Conservation (phyloP, 2,329 filamentous ascomycete genomes). For the Elsinoe australis region DNA sequence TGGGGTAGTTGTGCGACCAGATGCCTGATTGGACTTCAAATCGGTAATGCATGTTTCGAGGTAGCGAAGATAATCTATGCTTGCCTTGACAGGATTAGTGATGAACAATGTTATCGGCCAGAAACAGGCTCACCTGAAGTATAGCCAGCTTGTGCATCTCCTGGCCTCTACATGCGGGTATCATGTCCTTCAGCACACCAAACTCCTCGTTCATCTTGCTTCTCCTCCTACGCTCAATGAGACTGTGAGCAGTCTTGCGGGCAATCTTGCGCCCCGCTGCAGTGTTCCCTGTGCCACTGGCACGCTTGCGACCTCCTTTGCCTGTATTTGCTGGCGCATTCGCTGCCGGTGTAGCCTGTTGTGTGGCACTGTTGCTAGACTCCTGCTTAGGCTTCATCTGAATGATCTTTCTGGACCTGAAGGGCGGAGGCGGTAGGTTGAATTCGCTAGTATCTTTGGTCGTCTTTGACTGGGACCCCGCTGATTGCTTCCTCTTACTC, state of each 20-base stretch:
- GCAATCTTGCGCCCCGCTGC: slow-evolving; percentile 91
- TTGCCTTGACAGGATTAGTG: slow-evolving; percentile 54
- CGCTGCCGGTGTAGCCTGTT: slow-evolving; percentile 18
- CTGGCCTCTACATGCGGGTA: slow-evolving; percentile 82
- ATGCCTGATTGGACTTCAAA: slow-evolving; percentile 52
- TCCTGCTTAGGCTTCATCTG: slow-evolving; percentile 74
- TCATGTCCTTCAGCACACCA: slow-evolving; percentile 84
- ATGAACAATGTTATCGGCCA: neutral
- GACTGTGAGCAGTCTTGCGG: slow-evolving; percentile 87
- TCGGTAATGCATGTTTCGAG: slow-evolving; percentile 80
- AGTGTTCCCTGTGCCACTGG: slow-evolving; percentile 59
- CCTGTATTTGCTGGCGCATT: slow-evolving; percentile 24
- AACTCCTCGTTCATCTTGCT: slow-evolving; percentile 99
- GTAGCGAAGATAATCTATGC: slow-evolving; percentile 93
- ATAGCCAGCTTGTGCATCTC: slow-evolving; percentile 99
- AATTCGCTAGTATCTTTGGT: slow-evolving; percentile 56
- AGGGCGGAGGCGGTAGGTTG: slow-evolving; percentile 82
- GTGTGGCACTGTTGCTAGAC: slow-evolving; percentile 29
- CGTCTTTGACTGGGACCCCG: slow-evolving; percentile 24
- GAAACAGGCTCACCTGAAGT: slow-evolving; percentile 58
- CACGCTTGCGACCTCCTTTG: slow-evolving; percentile 61
- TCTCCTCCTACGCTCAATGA: slow-evolving; percentile 81
- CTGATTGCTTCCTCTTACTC: slow-evolving; percentile 25
- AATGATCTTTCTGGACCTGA: slow-evolving; percentile 88
- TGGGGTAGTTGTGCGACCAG: neutral